A percentile compares a stretch with the other conserved stretches of the same genome.
Evolutionary conservation across 2,329 filamentous ascomycete species (phyloP).

Genomic region (Myriosclerotinia scirpicola): DNA sequence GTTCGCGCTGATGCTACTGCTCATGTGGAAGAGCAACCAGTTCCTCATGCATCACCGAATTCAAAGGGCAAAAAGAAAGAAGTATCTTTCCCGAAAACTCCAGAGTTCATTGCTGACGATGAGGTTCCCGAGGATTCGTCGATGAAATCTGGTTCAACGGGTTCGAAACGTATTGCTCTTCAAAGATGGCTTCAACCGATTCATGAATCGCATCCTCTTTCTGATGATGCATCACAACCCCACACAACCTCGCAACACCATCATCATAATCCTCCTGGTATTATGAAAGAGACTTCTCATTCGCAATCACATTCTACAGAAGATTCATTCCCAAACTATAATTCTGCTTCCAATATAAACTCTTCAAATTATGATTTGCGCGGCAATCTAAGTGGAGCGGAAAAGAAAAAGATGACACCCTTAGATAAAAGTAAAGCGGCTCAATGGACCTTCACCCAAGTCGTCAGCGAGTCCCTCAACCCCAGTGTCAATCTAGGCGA

Average conservation of each 20-base stretch:
- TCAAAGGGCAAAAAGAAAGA: conserved; percentile 54
- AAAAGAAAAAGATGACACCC: conserved; percentile 55
- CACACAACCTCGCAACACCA: not conserved
- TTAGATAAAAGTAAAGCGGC: conserved; percentile 78
- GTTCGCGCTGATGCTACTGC: conserved; percentile 65
- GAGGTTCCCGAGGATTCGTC: conserved; percentile 46
- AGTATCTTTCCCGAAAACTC: conserved; percentile 61
- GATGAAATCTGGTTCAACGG: conserved; percentile 44
- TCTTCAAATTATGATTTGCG: conserved; percentile 35
- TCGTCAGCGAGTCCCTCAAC: conserved; percentile 82
- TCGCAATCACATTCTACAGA: conserved; percentile 21
- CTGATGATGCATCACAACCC: not conserved
- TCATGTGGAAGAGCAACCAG: conserved; percentile 57
- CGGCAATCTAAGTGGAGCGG: conserved; percentile 26
- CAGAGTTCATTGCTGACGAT: conserved; percentile 38
- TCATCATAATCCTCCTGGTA: conserved; percentile 46
- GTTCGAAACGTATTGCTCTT: conserved; percentile 52
- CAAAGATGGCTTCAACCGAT: conserved; percentile 60
- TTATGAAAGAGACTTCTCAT: conserved; percentile 52
- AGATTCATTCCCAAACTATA: conserved; percentile 19
- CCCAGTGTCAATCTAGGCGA: conserved; percentile 77
- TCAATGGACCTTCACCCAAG: conserved; percentile 85
- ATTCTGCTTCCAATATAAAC: not conserved
- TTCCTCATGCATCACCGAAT: conserved; percentile 11
- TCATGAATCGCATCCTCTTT: conserved; percentile 39